Conservation (phyloP, 352 stramenopile genomes). For the Pythium plurisporium region DNA sequence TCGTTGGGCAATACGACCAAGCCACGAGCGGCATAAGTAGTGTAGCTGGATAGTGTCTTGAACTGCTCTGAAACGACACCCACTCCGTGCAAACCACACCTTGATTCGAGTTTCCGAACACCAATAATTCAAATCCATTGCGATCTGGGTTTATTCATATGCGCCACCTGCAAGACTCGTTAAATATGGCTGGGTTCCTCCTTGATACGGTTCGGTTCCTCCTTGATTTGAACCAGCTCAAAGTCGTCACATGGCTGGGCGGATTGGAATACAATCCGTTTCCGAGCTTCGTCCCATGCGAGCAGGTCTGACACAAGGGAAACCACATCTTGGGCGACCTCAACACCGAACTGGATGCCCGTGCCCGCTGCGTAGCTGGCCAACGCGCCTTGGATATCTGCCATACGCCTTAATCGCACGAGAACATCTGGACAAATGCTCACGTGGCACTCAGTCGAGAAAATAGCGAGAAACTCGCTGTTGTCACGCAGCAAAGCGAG, state of each 20-base stretch:
- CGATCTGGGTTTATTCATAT: slow-evolving; percentile 6
- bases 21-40: too few species aligned
- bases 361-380: slow-evolving; percentile 48
- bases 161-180: background rate
- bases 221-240: slow-evolving; percentile 4
- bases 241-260: background rate
- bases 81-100: too few species aligned
- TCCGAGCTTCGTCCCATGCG: slow-evolving; percentile 56
- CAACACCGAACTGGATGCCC: slow-evolving; percentile 72
- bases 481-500: slow-evolving; percentile 71
- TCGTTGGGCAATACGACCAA: too few species aligned
- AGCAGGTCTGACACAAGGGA: slow-evolving; percentile 61
- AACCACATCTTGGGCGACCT: slow-evolving; percentile 80
- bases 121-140: slow-evolving; percentile 1
- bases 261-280: slow-evolving; percentile 37
- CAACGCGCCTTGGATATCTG: slow-evolving; percentile 75
- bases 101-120: background rate
- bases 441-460: slow-evolving; percentile 45
- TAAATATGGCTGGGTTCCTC: slow-evolving; percentile 11
- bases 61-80: too few species aligned
- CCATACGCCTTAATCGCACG: slow-evolving; percentile 59
- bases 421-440: slow-evolving; percentile 55
- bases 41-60: too few species aligned
- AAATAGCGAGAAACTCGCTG: slow-evolving; percentile 49
- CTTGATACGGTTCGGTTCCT: too few species aligned